Conservation (phyloP, 805 yeast species). For the Alloascoidea hylecoeti region DNA sequence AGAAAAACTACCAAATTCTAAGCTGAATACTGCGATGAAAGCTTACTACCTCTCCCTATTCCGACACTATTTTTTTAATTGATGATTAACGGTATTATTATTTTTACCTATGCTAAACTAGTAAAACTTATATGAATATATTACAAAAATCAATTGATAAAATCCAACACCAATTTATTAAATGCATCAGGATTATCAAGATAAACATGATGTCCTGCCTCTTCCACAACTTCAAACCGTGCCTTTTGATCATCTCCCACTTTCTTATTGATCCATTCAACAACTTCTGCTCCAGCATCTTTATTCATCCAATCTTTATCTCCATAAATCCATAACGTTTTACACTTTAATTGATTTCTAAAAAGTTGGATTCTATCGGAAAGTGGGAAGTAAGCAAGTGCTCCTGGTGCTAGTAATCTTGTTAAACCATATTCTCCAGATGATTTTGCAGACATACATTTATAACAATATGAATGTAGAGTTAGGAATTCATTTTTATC, state of each 20-base stretch:
- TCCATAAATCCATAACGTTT: conserved; percentile 50
- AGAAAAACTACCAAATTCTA: too few species aligned
- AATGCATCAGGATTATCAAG: conserved; percentile 47
- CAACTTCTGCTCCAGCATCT: conserved; percentile 37
- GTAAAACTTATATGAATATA: background rate
- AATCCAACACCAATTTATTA: conserved; percentile 28
- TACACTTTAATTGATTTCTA: conserved; percentile 19
- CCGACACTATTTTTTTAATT: too few species aligned
- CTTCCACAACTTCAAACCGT: conserved; percentile 26
- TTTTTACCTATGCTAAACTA: too few species aligned
- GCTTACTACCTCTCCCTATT: too few species aligned
- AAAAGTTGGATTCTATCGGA: conserved; percentile 37
- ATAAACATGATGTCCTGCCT: conserved; percentile 71
- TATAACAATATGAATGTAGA: conserved; percentile 40
- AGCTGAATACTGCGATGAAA: too few species aligned
- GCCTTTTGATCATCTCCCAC: conserved; percentile 13
- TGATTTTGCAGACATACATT: conserved; percentile 36
- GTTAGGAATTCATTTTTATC: conserved; percentile 18
- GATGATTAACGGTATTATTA: too few species aligned
- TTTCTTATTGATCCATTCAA: conserved; percentile 18
- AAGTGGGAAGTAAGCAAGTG: conserved; percentile 40
- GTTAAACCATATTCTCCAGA: conserved; percentile 57
- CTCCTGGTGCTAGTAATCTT: conserved; percentile 43
- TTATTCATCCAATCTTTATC: conserved; percentile 63
- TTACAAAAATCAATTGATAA: conserved; percentile 15